Evolutionary conservation across 192 early-diverging fungal species (phyloP).

Genomic region (Anaeromyces robustus): DNA sequence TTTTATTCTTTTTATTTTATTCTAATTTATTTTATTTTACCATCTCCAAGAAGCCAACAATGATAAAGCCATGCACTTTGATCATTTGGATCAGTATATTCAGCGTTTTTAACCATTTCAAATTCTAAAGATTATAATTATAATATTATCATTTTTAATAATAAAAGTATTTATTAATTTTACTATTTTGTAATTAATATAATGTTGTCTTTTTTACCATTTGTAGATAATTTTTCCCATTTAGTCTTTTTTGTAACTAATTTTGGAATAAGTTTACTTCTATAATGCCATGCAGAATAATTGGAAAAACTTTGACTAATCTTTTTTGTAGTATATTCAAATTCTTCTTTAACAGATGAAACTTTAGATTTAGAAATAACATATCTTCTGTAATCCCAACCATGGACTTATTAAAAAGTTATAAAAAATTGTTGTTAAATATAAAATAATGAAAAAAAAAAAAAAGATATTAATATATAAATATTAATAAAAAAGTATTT

Average conservation of each 20-base stretch:
- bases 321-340: constrained; percentile 77
- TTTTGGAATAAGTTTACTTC: constrained; percentile 59
- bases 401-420: constrained; percentile 51
- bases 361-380: constrained; percentile 35
- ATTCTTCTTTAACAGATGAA: constrained; percentile 32
- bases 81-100: constrained; percentile 93
- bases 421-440: not conserved
- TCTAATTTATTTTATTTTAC: constrained; percentile 1
- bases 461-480: no score
- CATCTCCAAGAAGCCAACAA: constrained; percentile 67
- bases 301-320: constrained; percentile 90
- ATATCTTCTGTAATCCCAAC: constrained; percentile 92
- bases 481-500: no score
- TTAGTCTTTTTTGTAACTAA: not conserved
- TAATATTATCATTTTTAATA: no score
- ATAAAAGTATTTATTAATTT: no score
- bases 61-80: constrained; percentile 97
- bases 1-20: no score
- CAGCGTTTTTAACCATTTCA: constrained; percentile 70
- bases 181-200: no score
- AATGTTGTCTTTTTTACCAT: not conserved
- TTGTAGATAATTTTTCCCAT: not conserved
- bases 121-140: constrained; percentile 61
- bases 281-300: constrained; percentile 97
- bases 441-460: no score